A percentile compares a stretch with the other conserved stretches of the same genome.
Evolutionary conservation across 2,329 filamentous ascomycete genomes (phyloP).

Genomic region (Catunica adiposa): DNA sequence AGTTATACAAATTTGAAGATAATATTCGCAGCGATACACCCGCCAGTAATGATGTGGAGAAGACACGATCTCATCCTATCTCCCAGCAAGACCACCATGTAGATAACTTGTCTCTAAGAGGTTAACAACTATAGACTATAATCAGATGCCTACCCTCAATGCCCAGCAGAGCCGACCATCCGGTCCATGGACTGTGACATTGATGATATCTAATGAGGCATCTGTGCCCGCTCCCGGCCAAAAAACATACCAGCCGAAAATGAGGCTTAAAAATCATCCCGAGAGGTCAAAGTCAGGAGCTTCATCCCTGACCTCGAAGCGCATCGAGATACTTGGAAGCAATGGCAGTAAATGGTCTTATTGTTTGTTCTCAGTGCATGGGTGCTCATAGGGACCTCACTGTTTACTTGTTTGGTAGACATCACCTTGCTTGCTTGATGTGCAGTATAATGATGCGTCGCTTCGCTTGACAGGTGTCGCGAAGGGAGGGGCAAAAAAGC

Average conservation of each 20-base stretch:
- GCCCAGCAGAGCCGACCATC: neutral
- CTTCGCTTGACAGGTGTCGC: neutral
- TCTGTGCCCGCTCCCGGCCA: neutral
- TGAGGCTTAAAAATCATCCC: neutral
- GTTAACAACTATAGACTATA: too few relatives aligned
- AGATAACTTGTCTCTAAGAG: neutral
- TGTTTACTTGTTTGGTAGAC: neutral
- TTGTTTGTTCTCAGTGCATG: too few relatives aligned
- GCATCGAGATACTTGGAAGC: neutral
- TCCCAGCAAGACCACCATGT: neutral
- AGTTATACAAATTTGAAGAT: neutral
- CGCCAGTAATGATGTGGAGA: too few relatives aligned
- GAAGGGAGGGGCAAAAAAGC: neutral
- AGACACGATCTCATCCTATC: neutral
- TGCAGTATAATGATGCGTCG: neutral
- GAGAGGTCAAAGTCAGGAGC: neutral
- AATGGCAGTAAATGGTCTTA: neutral
- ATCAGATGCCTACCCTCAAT: neutral
- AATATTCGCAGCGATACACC: neutral
- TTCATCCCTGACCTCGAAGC: neutral
- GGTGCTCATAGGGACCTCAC: too few relatives aligned
- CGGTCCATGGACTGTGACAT: neutral
- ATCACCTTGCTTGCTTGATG: neutral
- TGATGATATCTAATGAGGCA: neutral
- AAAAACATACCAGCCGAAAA: neutral